Evolutionary conservation across 345 rosid genomes (phyloP).

Genomic region (Gossypium sturtianum): DNA sequence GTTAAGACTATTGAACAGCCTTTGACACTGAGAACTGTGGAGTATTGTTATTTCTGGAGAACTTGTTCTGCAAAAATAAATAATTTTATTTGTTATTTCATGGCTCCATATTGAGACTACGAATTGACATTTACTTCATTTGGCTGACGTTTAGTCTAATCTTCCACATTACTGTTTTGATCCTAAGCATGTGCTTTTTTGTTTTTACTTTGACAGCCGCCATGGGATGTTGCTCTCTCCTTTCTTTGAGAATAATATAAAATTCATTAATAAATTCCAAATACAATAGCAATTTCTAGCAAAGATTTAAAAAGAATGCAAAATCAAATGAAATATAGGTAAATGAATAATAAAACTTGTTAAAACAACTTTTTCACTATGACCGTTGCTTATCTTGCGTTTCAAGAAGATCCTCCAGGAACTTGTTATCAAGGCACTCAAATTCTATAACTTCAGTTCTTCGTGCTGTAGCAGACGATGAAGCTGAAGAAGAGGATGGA

Average conservation of each 20-base stretch:
- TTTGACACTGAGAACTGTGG: no score
- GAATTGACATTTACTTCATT: no score
- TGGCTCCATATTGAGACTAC: no score
- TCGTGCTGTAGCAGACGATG: slow-evolving; percentile 17
- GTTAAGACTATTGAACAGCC: no score
- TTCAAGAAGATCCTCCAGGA: slow-evolving; percentile 72
- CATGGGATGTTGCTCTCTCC: no score
- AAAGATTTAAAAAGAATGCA: not conserved
- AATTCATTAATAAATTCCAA: not conserved
- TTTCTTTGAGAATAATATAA: not conserved
- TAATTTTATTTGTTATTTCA: not conserved
- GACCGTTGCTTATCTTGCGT: not conserved
- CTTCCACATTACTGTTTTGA: no score
- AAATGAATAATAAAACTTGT: not conserved
- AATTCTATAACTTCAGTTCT: slow-evolving; percentile 57
- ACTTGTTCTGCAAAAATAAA: no score
- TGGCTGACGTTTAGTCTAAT: no score
- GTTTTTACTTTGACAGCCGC: no score
- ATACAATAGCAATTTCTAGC: not conserved
- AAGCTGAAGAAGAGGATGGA: not conserved
- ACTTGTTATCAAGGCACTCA: slow-evolving; percentile 60
- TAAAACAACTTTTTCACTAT: not conserved
- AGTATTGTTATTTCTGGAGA: no score
- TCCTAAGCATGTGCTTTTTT: no score
- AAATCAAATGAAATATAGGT: not conserved